Conservation (phyloP, 441 rosid species). For the Pelargonium citronellum region DNA sequence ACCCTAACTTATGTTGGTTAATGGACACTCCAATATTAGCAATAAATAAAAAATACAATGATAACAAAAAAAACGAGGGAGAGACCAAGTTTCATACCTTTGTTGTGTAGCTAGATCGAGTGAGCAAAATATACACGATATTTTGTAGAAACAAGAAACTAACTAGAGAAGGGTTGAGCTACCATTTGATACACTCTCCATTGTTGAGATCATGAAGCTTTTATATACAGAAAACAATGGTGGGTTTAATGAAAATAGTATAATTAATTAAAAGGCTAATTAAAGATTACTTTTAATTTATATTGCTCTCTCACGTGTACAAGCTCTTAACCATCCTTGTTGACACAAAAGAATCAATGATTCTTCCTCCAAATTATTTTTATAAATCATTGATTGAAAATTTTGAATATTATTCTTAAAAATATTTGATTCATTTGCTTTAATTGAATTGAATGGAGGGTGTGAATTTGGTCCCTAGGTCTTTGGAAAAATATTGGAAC, state of each 20-base stretch:
- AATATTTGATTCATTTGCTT: not conserved
- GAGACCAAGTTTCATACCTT: too few species aligned
- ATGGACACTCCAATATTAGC: too few species aligned
- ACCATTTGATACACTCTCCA: conserved; percentile 21
- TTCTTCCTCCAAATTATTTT: conserved; percentile 12
- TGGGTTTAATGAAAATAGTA: not conserved
- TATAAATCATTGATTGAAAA: not conserved
- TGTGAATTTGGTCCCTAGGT: not conserved
- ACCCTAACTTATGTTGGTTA: too few species aligned
- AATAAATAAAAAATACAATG: too few species aligned
- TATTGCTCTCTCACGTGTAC: conserved; percentile 24
- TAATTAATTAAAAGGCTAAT: not conserved
- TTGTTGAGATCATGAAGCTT: not conserved
- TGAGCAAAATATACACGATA: conserved; percentile 9
- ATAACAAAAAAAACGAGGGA: too few species aligned
- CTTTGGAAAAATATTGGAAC: not conserved
- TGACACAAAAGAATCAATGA: conserved; percentile 18
- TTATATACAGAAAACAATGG: conserved; percentile 15
- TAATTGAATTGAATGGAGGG: not conserved
- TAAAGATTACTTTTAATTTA: conserved; percentile 9
- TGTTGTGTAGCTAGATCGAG: not conserved
- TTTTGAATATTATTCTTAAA: conserved; percentile 9
- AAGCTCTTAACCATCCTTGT: conserved; percentile 20
- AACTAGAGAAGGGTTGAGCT: conserved; percentile 13
- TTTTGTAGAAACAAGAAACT: not conserved